A percentile compares a stretch with the other conserved stretches of the same genome.
Evolutionary conservation across 139 green algal genomes (phyloP).

Genomic region (Astrephomene gubernaculifera): DNA sequence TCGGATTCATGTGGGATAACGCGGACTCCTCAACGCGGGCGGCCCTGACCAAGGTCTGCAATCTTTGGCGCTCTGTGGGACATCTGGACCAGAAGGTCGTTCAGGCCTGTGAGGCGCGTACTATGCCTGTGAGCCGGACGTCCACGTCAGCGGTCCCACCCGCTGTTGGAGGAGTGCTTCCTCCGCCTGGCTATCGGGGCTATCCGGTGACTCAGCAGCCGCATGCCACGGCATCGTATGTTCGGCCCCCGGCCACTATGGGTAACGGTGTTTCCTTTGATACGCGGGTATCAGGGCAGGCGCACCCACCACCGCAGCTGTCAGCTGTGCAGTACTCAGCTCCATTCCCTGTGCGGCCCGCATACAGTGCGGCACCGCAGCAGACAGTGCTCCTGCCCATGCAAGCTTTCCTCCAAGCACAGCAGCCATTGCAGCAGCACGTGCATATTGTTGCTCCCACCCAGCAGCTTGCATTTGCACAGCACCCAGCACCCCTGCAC

Average conservation of each 20-base stretch:
- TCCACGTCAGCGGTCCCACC: neutral
- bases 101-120: constrained; percentile 28
- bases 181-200: neutral
- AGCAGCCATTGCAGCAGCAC: neutral
- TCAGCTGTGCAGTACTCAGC: neutral
- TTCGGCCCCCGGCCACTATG: neutral
- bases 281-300: neutral
- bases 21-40: neutral
- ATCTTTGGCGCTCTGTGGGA: constrained; percentile 13
- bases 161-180: neutral
- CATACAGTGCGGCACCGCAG: neutral
- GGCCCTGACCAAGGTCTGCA: constrained; percentile 37
- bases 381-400: neutral
- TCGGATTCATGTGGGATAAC: constrained; percentile 41
- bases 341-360: neutral
- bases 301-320: neutral
- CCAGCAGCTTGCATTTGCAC: neutral
- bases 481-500: neutral
- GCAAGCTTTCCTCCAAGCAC: neutral
- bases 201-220: constrained; percentile 22
- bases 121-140: neutral
- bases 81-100: constrained; percentile 29
- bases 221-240: neutral
- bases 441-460: neutral
- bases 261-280: neutral